Evolutionary conservation across 352 stramenopile genomes (phyloP).

Genomic region (Pythium periplocum): DNA sequence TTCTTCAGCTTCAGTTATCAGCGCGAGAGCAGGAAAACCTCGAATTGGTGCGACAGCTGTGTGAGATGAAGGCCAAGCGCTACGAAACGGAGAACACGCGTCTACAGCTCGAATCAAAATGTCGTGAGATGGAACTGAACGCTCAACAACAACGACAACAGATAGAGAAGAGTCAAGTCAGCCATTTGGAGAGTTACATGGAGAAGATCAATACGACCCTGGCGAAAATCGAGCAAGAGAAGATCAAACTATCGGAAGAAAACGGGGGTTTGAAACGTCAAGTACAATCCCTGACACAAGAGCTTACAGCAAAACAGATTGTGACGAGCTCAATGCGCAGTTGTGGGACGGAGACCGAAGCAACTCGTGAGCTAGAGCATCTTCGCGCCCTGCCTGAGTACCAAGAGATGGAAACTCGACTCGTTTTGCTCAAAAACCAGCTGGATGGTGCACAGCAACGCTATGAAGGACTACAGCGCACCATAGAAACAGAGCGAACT

Average conservation of each 20-base stretch:
- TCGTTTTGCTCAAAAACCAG: slow-evolving; percentile 7
- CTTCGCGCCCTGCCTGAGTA: slow-evolving; percentile 4
- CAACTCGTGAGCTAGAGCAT: slow-evolving; percentile 1
- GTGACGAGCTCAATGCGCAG: slow-evolving; percentile 1
- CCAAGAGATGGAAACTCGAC: slow-evolving; percentile 5
- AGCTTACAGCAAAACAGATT: not conserved
- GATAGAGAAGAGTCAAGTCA: too few relatives aligned
- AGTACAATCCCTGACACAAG: slow-evolving; percentile 3
- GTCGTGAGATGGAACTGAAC: too few relatives aligned
- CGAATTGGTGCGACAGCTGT: slow-evolving; percentile 37
- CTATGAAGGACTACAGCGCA: slow-evolving; percentile 2
- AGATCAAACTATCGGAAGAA: slow-evolving; percentile 3
- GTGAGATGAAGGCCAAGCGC: slow-evolving; percentile 28
- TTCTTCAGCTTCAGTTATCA: slow-evolving; percentile 21
- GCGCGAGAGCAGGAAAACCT: slow-evolving; percentile 38
- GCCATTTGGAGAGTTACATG: slow-evolving; percentile 12
- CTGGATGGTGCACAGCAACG: slow-evolving; percentile 5
- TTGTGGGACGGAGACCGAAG: slow-evolving; percentile 13
- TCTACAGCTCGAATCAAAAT: too few relatives aligned
- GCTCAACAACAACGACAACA: too few relatives aligned
- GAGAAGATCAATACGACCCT: slow-evolving; percentile 13
- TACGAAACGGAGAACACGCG: not conserved
- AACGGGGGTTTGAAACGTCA: slow-evolving; percentile 9
- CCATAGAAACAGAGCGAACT: not conserved
- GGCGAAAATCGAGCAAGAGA: slow-evolving; percentile 12